Evolutionary conservation across 2,329 filamentous ascomycete genomes (phyloP), one percentile per base, ranked within the genome.

Genomic region (Apiospora hydei): DNA sequence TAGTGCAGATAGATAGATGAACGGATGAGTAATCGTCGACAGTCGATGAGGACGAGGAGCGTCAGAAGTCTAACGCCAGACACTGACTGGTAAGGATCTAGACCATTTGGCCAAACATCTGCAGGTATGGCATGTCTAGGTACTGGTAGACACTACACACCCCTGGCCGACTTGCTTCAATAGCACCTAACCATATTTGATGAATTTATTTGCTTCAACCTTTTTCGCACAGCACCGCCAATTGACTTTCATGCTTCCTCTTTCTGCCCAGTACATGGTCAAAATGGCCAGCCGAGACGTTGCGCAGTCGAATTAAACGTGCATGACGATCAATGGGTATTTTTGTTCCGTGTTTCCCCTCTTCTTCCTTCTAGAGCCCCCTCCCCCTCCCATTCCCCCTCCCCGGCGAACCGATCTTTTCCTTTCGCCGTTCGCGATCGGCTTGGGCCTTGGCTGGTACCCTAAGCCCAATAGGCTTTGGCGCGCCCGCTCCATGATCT

Each of bases 251-350:
- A 30, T 4, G 5, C 26, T n/a, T 34, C 21, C 10, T 49, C 18
- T 5, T 38, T 38, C 34, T 38, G 34, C 7, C 34, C 34, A 38
- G 34, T 1, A 38, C 3, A 38, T 30, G 53, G 57, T n/a, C 10
- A n/a, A 41, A 14, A 30, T 41, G 14, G 34, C 30, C 53, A 5
- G 34, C 34, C 57, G 41, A 24, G 21, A 21, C 13, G 34, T 18
- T 38, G 57, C 57, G 57, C 57, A 64, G 57, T 64, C 57, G 18
- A 41, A 64, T 64, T 64, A 64, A 64, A 13, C 57, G 57, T 64
- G 57, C 57, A 64, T 64, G 57, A 3, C 57, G 57, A 64, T 64
- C 57, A 64, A 64, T 41, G 34, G 57, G 57, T 64, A n/a, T 61
- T 57, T 61, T 57, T 16, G 18, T 14, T 61, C 16, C 30, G 3